These are phyloP conservation scores for Lecanicillium sp. DNA, from an alignment of 2,329 filamentous ascomycete species.

Conservation along the genomic window DNA sequence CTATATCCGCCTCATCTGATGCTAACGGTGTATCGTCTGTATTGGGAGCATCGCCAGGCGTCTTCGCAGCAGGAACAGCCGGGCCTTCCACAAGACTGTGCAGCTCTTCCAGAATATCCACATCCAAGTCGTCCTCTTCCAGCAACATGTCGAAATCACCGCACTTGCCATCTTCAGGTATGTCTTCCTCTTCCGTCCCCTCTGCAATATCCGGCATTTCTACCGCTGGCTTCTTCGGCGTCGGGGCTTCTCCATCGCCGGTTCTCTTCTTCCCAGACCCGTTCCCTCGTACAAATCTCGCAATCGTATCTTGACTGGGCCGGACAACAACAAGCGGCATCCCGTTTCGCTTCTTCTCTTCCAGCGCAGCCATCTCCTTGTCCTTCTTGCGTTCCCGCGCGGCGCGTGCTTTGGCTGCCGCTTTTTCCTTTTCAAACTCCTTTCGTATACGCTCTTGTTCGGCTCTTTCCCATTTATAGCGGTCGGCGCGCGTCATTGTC, in stretches of 20 bases:
- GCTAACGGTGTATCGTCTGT: no score
- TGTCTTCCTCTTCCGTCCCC: slow-evolving; percentile 8
- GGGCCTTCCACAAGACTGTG: slow-evolving; percentile 8
- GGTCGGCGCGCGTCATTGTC: slow-evolving; percentile 33
- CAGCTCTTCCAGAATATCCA: slow-evolving; percentile 12
- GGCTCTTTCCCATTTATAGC: slow-evolving; percentile 28
- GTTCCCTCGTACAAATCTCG: slow-evolving; percentile 39
- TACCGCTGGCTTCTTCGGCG: not conserved
- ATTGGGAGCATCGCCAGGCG: no score
- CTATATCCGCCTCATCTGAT: no score
- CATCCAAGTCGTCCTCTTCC: slow-evolving; percentile 18
- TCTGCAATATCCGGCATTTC: slow-evolving; percentile 7
- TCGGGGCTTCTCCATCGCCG: slow-evolving; percentile 6
- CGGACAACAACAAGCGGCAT: slow-evolving; percentile 46
- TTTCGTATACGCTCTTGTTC: slow-evolving; percentile 49
- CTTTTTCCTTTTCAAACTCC: slow-evolving; percentile 42
- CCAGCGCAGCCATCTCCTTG: slow-evolving; percentile 40
- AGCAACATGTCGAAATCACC: slow-evolving; percentile 7
- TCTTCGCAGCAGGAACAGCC: no score
- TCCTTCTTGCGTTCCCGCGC: slow-evolving; percentile 48
- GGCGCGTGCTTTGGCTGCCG: slow-evolving; percentile 38
- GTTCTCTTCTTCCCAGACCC: slow-evolving; percentile 23
- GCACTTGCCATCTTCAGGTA: not conserved
- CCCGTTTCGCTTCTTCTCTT: slow-evolving; percentile 43
- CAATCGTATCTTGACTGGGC: slow-evolving; percentile 51